These are phyloP conservation scores for Barnettozyma hawaiiensis DNA, from an alignment of 1,139 yeast genomes.

Conservation along the genomic window DNA sequence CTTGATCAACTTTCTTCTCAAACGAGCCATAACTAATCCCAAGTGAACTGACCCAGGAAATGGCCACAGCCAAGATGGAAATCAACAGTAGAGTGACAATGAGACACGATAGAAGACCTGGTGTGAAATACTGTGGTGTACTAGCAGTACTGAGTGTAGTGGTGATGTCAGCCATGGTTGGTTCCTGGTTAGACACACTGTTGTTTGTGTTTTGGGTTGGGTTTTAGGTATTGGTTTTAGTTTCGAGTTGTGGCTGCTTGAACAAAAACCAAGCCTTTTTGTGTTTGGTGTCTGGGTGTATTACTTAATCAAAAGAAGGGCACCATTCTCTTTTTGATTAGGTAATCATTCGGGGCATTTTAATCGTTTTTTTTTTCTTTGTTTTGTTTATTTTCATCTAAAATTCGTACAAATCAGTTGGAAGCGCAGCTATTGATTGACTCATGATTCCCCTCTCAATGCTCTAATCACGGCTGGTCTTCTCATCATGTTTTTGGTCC, in stretches of 20 bases:
- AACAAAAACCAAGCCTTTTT: too few relatives aligned
- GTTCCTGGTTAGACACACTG: too few relatives aligned
- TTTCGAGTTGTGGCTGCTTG: neutral
- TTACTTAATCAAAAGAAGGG: too few relatives aligned
- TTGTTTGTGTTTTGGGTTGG: neutral
- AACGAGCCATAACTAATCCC: slow-evolving; percentile 66
- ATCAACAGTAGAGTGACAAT: slow-evolving; percentile 52
- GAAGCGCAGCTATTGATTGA: too few relatives aligned
- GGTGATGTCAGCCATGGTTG: slow-evolving; percentile 8
- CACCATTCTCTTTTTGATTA: too few relatives aligned
- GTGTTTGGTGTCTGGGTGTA: neutral
- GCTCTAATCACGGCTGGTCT: slow-evolving; percentile 81
- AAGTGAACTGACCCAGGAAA: slow-evolving; percentile 55
- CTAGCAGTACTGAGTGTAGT: slow-evolving; percentile 4
- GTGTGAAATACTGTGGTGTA: slow-evolving; percentile 22
- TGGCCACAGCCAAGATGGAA: slow-evolving; percentile 46
- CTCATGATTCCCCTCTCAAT: slow-evolving; percentile 49
- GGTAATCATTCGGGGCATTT: too few relatives aligned
- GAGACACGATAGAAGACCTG: slow-evolving; percentile 60
- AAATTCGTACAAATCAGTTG: too few relatives aligned
- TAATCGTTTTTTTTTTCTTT: neutral
- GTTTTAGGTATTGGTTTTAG: neutral
- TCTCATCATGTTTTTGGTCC: slow-evolving; percentile 92
- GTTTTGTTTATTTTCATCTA: neutral
- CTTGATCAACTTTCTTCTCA: slow-evolving; percentile 59